These are phyloP conservation scores for Metschnikowia koreensis DNA, from an alignment of 805 yeast species.

Conservation along the genomic window DNA sequence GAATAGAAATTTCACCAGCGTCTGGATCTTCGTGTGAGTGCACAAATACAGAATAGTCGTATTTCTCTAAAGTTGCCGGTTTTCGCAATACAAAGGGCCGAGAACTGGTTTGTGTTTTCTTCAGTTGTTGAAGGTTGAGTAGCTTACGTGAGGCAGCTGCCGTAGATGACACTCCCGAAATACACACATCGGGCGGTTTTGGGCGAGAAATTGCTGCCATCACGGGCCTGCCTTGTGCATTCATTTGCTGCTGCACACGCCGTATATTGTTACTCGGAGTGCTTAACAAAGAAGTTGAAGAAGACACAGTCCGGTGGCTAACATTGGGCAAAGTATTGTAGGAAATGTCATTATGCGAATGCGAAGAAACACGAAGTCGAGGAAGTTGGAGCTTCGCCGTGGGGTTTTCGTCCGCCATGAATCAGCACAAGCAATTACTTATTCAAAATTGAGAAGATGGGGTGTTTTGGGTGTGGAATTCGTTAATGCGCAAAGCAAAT, in stretches of 20 bases:
- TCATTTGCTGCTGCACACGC: slow-evolving; percentile 28
- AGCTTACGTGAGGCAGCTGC: slow-evolving; percentile 34
- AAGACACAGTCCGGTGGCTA: slow-evolving; percentile 34
- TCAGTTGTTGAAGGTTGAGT: slow-evolving; percentile 39
- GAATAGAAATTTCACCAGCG: slow-evolving; percentile 11
- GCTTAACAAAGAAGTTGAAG: slow-evolving; percentile 39
- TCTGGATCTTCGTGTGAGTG: slow-evolving; percentile 1
- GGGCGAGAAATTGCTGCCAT: neutral
- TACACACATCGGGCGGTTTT: slow-evolving; percentile 7
- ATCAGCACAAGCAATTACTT: neutral
- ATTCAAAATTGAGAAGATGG: neutral
- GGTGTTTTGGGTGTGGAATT: neutral
- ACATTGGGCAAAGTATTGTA: slow-evolving; percentile 12
- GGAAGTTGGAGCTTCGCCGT: slow-evolving; percentile 12
- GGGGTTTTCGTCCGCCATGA: slow-evolving; percentile 15
- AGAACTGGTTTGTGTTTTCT: slow-evolving; percentile 21
- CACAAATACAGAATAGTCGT: slow-evolving; percentile 39
- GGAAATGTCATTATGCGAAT: slow-evolving; percentile 11
- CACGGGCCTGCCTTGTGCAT: slow-evolving; percentile 12
- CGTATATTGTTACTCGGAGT: slow-evolving; percentile 43
- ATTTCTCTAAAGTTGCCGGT: slow-evolving; percentile 31
- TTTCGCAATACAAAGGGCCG: slow-evolving; percentile 30
- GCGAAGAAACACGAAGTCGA: slow-evolving; percentile 16
- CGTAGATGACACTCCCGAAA: slow-evolving; percentile 10
- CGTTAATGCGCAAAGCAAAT: neutral